Base-by-base conservation (phyloP, 306 rosid species). In the Pterocarpus macrocarpus region DNA sequence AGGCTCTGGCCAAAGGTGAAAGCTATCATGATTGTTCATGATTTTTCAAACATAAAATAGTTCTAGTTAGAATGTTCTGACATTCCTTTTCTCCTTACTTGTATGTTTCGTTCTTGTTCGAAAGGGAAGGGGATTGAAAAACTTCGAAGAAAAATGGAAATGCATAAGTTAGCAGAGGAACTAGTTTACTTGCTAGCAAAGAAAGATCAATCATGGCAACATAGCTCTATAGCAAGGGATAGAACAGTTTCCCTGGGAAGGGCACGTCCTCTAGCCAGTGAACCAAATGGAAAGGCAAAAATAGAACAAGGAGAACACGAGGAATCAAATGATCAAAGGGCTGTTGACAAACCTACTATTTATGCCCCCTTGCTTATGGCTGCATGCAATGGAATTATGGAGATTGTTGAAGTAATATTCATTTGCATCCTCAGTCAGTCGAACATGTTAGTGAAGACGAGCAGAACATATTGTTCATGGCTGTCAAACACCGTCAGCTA, bases 101-200 rank as follows among this genome's bases (percentile, higher is more conserved):
- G 53, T 43, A 43, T 65, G 41, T 11, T 53, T 15, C 56, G 74
- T 64, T 49, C 35, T 28, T 78, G 53, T 47, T 50, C 57, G 80
- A 82, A 84, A 80, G 80, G 87, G 87, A 68, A 70, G 28, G 87
- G 41, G 8, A 44, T 84, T 34, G 85, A 80, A 4, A 76, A 84
- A 69, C 59, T 84, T 75, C 75, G 87, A 85, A 79, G 81, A 50
- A 75, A 17, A 64, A 84, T 75, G 72, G 79, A 81, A 71, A 76
- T 64, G 83, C 88, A 81, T 17, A 77, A 57, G 30, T 64, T 77
- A 64, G 83, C 65, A 52, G 63, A 39, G 39, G 71, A 81, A 36
- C 80, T 85, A 16, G 88, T 77, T 34, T 0, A 32, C 8, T 53
- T 85, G 68, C 75, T 85, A 58, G 88, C 75, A 38, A 2, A 77